Conservation (phyloP, 2,329 filamentous ascomycete species). For the Aspergillus pseudoviridinutans region DNA sequence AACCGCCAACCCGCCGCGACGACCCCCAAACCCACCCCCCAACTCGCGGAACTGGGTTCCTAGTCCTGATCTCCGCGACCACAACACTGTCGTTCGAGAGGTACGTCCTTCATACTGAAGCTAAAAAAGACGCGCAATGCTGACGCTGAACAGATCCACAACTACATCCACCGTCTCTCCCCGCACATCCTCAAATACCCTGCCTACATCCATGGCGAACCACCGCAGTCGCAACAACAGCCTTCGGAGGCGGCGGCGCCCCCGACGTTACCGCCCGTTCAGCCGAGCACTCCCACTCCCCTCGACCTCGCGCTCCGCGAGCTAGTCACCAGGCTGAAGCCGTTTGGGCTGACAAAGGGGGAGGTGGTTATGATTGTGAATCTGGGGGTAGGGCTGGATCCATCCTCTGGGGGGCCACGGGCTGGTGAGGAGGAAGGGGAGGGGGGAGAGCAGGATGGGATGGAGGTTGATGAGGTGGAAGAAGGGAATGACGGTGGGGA, state of each 20-base stretch:
- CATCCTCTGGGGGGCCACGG: slow-evolving; percentile 12
- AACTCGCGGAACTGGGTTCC: slow-evolving; percentile 37
- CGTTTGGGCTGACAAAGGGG: slow-evolving; percentile 43
- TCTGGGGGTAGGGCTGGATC: slow-evolving; percentile 37
- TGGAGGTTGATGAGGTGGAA: slow-evolving; percentile 6
- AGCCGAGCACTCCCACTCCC: slow-evolving; percentile 21
- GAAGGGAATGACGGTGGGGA: slow-evolving; percentile 9
- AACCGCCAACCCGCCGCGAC: slow-evolving; percentile 38
- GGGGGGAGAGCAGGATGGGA: slow-evolving; percentile 3
- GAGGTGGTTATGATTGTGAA: slow-evolving; percentile 47
- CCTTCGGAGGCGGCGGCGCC: slow-evolving; percentile 1
- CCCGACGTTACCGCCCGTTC: slow-evolving; percentile 5
- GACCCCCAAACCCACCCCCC: slow-evolving; percentile 36
- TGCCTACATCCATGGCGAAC: slow-evolving; percentile 18
- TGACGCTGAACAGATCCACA: slow-evolving; percentile 33
- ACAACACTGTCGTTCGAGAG: slow-evolving; percentile 46
- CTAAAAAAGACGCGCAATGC: too few relatives aligned
- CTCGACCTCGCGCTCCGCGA: slow-evolving; percentile 37
- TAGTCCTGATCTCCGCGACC: slow-evolving; percentile 42
- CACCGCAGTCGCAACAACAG: neutral
- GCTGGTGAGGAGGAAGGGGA: slow-evolving; percentile 9
- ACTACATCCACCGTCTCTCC: slow-evolving; percentile 38
- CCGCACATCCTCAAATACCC: slow-evolving; percentile 39
- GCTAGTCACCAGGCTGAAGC: slow-evolving; percentile 34
- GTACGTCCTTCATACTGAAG: slow-evolving; percentile 19